Evolutionary conservation across 169 alveolate genomes (phyloP).

Genomic region (Perkinsus chesapeaki): DNA sequence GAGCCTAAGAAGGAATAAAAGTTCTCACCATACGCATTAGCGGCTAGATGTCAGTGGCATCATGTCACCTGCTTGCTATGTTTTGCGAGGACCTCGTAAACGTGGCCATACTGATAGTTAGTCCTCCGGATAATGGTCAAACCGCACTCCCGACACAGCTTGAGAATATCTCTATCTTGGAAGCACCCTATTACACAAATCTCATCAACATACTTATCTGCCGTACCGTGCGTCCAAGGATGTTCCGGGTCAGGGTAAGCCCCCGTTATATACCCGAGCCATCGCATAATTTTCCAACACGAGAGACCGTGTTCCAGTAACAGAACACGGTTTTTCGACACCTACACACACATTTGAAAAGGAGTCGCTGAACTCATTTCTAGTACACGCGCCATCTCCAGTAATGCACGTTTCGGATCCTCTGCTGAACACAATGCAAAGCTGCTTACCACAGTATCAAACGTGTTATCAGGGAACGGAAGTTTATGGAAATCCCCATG

Average conservation of each 20-base stretch:
- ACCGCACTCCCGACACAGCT: not conserved
- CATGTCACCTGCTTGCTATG: not conserved
- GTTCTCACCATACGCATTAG: not conserved
- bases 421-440: not conserved
- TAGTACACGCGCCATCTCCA: not conserved
- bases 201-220: no score
- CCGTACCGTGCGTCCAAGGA: not conserved
- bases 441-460: not conserved
- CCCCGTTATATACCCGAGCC: not conserved
- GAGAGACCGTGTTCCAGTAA: not conserved
- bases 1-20: not conserved
- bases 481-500: not conserved
- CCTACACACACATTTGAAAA: not conserved
- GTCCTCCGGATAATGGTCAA: not conserved
- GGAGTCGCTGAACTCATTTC: not conserved
- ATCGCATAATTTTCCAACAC: not conserved
- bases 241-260: not conserved
- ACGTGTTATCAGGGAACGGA: slow-evolving; percentile 4
- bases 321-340: not conserved
- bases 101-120: not conserved
- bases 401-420: not conserved
- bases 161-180: not conserved
- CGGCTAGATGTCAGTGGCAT: not conserved
- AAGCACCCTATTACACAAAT: not conserved
- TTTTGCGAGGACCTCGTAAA: not conserved